phyloP scores from a whole-genome alignment of 208 protist species.

The Porcisia hertigi region DNA sequence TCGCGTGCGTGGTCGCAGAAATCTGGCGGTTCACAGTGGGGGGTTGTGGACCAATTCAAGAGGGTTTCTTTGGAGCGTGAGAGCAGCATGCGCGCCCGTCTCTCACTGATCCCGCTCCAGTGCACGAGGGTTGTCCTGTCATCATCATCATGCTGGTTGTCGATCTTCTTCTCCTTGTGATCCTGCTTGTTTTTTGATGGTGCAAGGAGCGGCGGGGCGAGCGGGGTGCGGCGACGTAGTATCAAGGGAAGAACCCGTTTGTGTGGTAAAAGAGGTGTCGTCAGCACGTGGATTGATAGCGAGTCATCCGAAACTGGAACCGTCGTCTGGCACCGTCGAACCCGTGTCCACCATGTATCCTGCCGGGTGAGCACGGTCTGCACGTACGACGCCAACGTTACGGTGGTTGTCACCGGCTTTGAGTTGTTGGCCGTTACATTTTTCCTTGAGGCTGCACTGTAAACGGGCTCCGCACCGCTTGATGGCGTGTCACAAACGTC shows the following conservation, averaged over 20 bases:
- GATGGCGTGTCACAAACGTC: background rate
- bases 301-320: background rate
- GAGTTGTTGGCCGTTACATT: background rate
- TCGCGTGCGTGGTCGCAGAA: slow-evolving; percentile 30
- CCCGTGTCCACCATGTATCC: slow-evolving; percentile 13
- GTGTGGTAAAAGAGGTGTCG: background rate
- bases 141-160: background rate
- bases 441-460: background rate
- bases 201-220: background rate
- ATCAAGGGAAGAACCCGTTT: slow-evolving; percentile 11
- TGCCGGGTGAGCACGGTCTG: slow-evolving; percentile 12
- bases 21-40: slow-evolving; percentile 73
- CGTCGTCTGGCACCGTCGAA: background rate
- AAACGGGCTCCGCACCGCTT: background rate
- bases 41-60: slow-evolving; percentile 53
- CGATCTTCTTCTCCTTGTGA: background rate
- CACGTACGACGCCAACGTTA: slow-evolving; percentile 21
- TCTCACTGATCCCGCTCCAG: slow-evolving; percentile 16
- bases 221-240: background rate
- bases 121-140: background rate
- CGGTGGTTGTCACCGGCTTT: background rate
- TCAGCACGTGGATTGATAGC: background rate
- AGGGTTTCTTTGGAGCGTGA: slow-evolving; percentile 31
- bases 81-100: slow-evolving; percentile 1
- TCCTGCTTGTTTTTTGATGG: background rate